A percentile compares a stretch with the other conserved stretches of the same genome.
phyloP scores from a whole-genome alignment of 768 basidiomycete species.

The Trametes cinnabarina region DNA sequence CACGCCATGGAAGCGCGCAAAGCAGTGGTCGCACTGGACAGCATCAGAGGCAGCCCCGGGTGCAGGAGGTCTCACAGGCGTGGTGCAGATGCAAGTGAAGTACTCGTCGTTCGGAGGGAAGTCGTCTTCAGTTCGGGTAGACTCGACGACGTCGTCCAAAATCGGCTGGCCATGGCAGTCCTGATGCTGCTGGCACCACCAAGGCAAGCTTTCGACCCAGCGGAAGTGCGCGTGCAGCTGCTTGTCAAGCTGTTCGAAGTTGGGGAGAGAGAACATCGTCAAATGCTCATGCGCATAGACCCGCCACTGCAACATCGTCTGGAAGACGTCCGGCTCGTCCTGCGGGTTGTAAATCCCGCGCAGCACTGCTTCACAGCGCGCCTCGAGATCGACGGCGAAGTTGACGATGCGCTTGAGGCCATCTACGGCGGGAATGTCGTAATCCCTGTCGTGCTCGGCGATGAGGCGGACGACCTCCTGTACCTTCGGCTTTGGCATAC shows the following conservation, averaged over 20 bases:
- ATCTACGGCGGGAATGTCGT: slow-evolving; percentile 60
- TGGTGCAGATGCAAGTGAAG: slow-evolving; percentile 80
- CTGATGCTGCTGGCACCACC: slow-evolving; percentile 71
- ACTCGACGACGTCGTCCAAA: slow-evolving; percentile 71
- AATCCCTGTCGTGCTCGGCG: slow-evolving; percentile 73
- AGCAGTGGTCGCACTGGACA: slow-evolving; percentile 89
- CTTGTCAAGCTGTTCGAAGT: slow-evolving; percentile 67
- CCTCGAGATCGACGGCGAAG: slow-evolving; percentile 76
- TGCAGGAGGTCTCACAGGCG: slow-evolving; percentile 76
- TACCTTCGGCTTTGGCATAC: slow-evolving; percentile 57
- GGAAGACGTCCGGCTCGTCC: slow-evolving; percentile 65
- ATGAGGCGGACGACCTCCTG: slow-evolving; percentile 70
- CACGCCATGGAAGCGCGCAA: slow-evolving; percentile 79
- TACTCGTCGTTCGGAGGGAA: slow-evolving; percentile 76
- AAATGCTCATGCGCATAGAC: slow-evolving; percentile 70
- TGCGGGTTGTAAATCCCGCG: slow-evolving; percentile 56
- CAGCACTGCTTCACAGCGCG: slow-evolving; percentile 70
- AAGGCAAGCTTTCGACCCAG: slow-evolving; percentile 76
- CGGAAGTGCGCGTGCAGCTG: slow-evolving; percentile 65
- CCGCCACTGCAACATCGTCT: slow-evolving; percentile 71
- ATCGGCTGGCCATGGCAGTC: slow-evolving; percentile 62
- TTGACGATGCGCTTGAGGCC: slow-evolving; percentile 70
- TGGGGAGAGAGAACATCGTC: slow-evolving; percentile 67
- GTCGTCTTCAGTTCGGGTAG: slow-evolving; percentile 76
- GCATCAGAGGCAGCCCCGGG: slow-evolving; percentile 75